phyloP scores from a whole-genome alignment of 2,329 filamentous ascomycete genomes.

The Fusarium foetens region DNA sequence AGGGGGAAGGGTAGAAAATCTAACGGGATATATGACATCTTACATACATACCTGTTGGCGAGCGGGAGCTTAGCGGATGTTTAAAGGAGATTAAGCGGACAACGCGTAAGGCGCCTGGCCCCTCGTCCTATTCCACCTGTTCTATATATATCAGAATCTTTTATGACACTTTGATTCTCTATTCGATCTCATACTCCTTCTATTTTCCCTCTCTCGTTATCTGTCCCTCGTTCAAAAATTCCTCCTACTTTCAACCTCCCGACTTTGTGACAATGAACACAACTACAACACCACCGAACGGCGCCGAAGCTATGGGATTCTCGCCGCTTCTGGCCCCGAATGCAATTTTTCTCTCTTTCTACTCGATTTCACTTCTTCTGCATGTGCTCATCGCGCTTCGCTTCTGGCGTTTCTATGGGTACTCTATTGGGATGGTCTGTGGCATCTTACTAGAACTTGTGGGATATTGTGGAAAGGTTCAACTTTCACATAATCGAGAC shows the following conservation, averaged over 20 bases:
- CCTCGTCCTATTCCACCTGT: neutral
- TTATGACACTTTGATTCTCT: rapidly evolving
- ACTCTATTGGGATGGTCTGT: neutral
- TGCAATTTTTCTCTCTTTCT: neutral
- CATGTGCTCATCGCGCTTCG: neutral
- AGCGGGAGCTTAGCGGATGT: too few species aligned
- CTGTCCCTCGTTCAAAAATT: too few species aligned
- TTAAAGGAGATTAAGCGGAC: too few species aligned
- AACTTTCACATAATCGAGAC: neutral
- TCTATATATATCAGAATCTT: neutral
- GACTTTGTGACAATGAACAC: neutral
- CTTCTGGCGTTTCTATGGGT: neutral
- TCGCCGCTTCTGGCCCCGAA: neutral
- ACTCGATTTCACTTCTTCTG: neutral
- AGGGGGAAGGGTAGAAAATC: too few species aligned
- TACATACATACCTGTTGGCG: too few species aligned
- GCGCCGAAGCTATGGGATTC: neutral
- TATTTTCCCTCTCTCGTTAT: too few species aligned
- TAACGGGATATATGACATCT: too few species aligned
- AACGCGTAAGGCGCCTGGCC: neutral
- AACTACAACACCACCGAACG: neutral
- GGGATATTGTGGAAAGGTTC: neutral
- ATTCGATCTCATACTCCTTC: neutral
- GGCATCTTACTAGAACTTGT: neutral
- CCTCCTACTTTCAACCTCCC: rapidly evolving